Percentiles rank a stretch among this genome's conserved stretches.
phyloP scores from a whole-genome alignment of 768 basidiomycete species.

The Agrocybe praecox region DNA sequence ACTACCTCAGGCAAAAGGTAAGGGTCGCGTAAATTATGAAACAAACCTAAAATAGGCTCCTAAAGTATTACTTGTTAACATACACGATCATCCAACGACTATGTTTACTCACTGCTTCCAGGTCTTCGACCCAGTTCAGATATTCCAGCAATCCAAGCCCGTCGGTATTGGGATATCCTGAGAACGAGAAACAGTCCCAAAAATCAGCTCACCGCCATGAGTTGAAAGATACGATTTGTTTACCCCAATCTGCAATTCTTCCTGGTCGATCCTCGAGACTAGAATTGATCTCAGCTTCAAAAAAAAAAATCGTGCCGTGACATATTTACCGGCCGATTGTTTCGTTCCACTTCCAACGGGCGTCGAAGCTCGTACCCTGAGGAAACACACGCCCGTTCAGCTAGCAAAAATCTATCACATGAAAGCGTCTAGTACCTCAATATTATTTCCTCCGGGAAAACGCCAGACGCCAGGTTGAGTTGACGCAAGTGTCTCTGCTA shows the following conservation, averaged over 20 bases:
- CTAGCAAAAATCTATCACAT: neutral
- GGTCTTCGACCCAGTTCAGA: constrained; percentile 43
- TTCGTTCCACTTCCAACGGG: constrained; percentile 64
- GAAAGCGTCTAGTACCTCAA: constrained; percentile 20
- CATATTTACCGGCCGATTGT: constrained; percentile 52
- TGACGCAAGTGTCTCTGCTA: constrained; percentile 46
- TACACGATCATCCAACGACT: too few relatives aligned
- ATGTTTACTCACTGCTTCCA: constrained; percentile 23
- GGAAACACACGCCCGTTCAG: neutral
- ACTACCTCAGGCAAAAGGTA: neutral
- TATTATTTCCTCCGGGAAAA: constrained; percentile 44
- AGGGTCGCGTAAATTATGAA: neutral
- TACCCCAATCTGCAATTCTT: constrained; percentile 41
- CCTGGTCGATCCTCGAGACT: constrained; percentile 33
- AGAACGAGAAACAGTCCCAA: constrained; percentile 1
- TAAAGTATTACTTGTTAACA: neutral
- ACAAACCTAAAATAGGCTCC: constrained; percentile 16
- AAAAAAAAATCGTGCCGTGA: neutral
- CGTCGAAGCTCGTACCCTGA: constrained; percentile 47
- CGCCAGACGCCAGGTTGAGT: constrained; percentile 44
- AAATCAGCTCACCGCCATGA: neutral
- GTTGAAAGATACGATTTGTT: constrained; percentile 9
- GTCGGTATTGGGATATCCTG: constrained; percentile 54
- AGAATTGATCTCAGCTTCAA: neutral
- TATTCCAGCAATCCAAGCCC: constrained; percentile 53